Conservation (phyloP, 169 alveolate species). For the Plasmodium vivax region DNA sequence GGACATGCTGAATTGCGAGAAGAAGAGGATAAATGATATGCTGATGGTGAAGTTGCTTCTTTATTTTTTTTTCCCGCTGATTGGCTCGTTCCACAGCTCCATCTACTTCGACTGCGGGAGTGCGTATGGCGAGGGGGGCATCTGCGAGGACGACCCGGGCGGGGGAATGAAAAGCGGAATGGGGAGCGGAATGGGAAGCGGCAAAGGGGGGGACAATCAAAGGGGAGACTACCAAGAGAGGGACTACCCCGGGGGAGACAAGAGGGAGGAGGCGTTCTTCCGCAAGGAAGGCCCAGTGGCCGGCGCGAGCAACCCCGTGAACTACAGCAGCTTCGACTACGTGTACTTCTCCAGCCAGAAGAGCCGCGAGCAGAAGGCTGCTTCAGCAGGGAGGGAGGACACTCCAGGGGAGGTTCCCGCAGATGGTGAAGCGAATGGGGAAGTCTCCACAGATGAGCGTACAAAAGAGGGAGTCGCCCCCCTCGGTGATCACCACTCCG, state of each 20-base stretch:
- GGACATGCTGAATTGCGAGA: slow-evolving; percentile 48
- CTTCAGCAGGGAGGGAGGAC: background rate
- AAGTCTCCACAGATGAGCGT: background rate
- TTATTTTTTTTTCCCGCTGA: slow-evolving; percentile 55
- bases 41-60: slow-evolving; percentile 12
- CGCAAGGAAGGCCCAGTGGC: background rate
- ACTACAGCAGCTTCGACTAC: slow-evolving; percentile 15
- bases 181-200: background rate
- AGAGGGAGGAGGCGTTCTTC: background rate
- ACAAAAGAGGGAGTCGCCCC: background rate
- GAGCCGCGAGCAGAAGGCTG: background rate
- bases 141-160: background rate
- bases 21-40: slow-evolving; percentile 61
- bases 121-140: background rate
- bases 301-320: background rate
- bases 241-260: background rate
- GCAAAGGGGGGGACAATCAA: background rate
- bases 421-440: background rate
- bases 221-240: background rate
- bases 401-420: background rate
- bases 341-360: slow-evolving; percentile 29
- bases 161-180: background rate
- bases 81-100: slow-evolving; percentile 38
- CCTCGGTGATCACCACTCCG: background rate
- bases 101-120: slow-evolving; percentile 25